Evolutionary conservation across 1,139 yeast genomes (phyloP), one percentile per base, ranked within the genome.

Genomic region (Eremothecium sinecaudum): DNA sequence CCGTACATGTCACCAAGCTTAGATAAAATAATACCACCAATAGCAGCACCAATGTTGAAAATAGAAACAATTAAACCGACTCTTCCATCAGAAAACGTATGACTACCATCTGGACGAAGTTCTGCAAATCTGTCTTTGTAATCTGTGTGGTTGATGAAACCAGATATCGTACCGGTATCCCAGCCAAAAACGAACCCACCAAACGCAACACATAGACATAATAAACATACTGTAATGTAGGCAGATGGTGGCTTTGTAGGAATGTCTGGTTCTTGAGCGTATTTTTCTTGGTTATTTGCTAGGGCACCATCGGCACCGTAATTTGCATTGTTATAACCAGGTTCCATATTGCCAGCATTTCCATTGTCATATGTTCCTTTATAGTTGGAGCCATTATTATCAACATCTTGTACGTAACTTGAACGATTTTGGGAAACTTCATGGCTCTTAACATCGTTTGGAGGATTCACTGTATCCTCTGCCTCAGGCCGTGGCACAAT

Each of bases 151-250:
- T 76, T 76, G 53, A 79, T 68, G 47, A 79, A 75, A 51, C 92
- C 92, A 21, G 79, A 71, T 54, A 78, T 77, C 48, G 83, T 75
- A 62, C 84, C 84, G 20, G 84, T 77, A 61, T 77, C 84, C 69
- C 75, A 77, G 45, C 84, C 84, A 50, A 68, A 77, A 43, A 76
- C 72, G 48, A 74, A 66, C 54, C 82, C 82, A 60, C 79, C 81
- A 44, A 74, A 72, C 40, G 80, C 78, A 37, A 65, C 73, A 64
- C 51, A 61, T 57, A 48, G 56, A 59, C 67, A 64, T 18, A 61
- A 48, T 26, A 53, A 31, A 5, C 48, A 45, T 46, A 69, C 69
- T 29, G 69, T 63, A 58, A 65, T 9, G 31, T 42, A 42, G 17
- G 42, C 43, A 8, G 43, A 34, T 18, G 42, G 42, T 6, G 51